phyloP scores from a whole-genome alignment of 495 filamentous ascomycete species.

The Apodospora peruviana region DNA sequence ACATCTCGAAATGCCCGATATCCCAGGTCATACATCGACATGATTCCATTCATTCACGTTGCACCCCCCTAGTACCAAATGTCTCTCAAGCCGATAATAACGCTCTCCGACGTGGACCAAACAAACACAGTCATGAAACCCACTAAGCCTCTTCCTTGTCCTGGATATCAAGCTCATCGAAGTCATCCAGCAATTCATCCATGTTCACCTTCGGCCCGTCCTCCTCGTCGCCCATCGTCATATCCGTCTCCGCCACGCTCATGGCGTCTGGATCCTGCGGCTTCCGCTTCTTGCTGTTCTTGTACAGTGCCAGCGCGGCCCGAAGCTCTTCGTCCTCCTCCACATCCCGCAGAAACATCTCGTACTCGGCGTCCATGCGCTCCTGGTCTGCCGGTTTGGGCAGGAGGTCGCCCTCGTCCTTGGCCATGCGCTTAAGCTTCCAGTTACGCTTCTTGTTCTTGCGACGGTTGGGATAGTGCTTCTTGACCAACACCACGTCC shows the following conservation, averaged over 20 bases:
- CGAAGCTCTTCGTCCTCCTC: slow-evolving; percentile 92
- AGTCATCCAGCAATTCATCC: slow-evolving; percentile 84
- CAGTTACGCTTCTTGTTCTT: slow-evolving; percentile 78
- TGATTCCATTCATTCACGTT: no score
- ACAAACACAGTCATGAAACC: neutral
- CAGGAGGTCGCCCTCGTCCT: slow-evolving; percentile 76
- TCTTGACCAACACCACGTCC: slow-evolving; percentile 94
- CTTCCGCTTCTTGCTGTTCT: slow-evolving; percentile 44
- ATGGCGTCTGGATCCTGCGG: slow-evolving; percentile 40
- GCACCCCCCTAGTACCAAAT: no score
- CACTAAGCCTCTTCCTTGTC: slow-evolving; percentile 31
- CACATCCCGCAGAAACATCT: slow-evolving; percentile 93
- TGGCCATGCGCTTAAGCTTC: slow-evolving; percentile 89
- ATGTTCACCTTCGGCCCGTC: slow-evolving; percentile 71
- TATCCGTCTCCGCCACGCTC: slow-evolving; percentile 61
- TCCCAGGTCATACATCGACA: no score
- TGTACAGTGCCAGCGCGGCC: slow-evolving; percentile 78
- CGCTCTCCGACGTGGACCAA: no score
- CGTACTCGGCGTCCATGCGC: slow-evolving; percentile 82
- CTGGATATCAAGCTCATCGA: slow-evolving; percentile 71
- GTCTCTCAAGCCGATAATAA: no score
- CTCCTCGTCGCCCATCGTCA: slow-evolving; percentile 63
- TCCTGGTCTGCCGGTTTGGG: slow-evolving; percentile 77
- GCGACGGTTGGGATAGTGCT: slow-evolving; percentile 81
- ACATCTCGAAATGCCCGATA: no score